Percentiles rank a stretch among this genome's conserved stretches.
These are phyloP conservation scores for Rostrohypoxylon terebratum DNA, from an alignment of 495 filamentous ascomycete species.

Conservation along the genomic window DNA sequence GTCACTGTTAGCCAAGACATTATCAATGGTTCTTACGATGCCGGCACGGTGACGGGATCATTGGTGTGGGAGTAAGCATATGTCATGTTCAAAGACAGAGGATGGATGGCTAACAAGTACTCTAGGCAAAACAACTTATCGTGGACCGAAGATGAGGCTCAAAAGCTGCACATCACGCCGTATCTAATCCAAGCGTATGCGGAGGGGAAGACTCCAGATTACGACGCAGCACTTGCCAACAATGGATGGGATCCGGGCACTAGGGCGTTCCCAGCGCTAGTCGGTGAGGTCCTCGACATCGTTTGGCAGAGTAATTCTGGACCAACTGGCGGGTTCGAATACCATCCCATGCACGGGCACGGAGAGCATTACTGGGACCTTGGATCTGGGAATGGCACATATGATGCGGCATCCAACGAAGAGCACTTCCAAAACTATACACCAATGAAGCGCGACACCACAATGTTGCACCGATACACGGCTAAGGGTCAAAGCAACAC, in stretches of 20 bases:
- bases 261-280: constrained; percentile 62
- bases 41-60: constrained; percentile 37
- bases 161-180: constrained; percentile 50
- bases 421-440: constrained; percentile 55
- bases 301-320: constrained; percentile 65
- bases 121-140: constrained; percentile 57
- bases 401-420: constrained; percentile 66
- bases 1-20: constrained; percentile 60
- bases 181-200: constrained; percentile 69
- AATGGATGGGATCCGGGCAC: constrained; percentile 66
- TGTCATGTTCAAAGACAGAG: background rate
- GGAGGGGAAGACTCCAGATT: constrained; percentile 56
- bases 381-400: constrained; percentile 67
- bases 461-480: constrained; percentile 64
- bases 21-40: constrained; percentile 52
- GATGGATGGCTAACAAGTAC: constrained; percentile 45
- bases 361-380: constrained; percentile 70
- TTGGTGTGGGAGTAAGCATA: constrained; percentile 48
- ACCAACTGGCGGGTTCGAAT: constrained; percentile 61
- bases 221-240: constrained; percentile 57
- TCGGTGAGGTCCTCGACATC: constrained; percentile 73
- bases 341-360: constrained; percentile 72
- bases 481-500: constrained; percentile 50
- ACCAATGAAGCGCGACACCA: constrained; percentile 66
- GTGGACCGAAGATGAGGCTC: constrained; percentile 61